Conservation (phyloP, 768 basidiomycete species). For the Hygrocybe punicea region DNA sequence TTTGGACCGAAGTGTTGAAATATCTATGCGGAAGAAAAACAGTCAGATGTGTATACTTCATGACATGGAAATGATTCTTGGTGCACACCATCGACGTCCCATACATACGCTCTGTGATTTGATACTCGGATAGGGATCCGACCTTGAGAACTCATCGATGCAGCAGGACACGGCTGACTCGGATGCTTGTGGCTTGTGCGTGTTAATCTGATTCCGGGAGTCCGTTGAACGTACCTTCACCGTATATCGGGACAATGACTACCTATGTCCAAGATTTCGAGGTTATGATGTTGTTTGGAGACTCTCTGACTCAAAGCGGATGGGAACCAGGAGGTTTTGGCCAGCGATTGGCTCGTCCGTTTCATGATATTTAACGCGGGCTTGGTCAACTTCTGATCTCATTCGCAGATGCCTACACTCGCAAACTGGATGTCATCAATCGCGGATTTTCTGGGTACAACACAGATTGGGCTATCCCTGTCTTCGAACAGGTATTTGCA, state of each 20-base stretch:
- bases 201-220: no score
- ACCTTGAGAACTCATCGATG: conserved; percentile 7
- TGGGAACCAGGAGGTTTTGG: conserved; percentile 65
- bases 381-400: no score
- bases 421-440: conserved; percentile 84
- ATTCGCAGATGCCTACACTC: conserved; percentile 61
- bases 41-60: not conserved
- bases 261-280: conserved; percentile 50
- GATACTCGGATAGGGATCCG: conserved; percentile 66
- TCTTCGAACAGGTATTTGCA: conserved; percentile 66
- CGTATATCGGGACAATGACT: conserved; percentile 57
- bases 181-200: no score
- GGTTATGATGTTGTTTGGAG: conserved; percentile 71
- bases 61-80: not conserved
- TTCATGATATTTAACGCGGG: not conserved
- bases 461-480: conserved; percentile 78
- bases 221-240: no score
- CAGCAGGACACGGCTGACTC: no score
- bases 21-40: conserved; percentile 50
- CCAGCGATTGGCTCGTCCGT: conserved; percentile 63
- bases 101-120: conserved; percentile 80
- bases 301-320: conserved; percentile 72
- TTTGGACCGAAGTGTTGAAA: conserved; percentile 71
- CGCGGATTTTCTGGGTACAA: conserved; percentile 84
- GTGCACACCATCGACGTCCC: conserved; percentile 73